Conservation (phyloP, 73 alveolate genomes). For the Loxodes magnus region DNA sequence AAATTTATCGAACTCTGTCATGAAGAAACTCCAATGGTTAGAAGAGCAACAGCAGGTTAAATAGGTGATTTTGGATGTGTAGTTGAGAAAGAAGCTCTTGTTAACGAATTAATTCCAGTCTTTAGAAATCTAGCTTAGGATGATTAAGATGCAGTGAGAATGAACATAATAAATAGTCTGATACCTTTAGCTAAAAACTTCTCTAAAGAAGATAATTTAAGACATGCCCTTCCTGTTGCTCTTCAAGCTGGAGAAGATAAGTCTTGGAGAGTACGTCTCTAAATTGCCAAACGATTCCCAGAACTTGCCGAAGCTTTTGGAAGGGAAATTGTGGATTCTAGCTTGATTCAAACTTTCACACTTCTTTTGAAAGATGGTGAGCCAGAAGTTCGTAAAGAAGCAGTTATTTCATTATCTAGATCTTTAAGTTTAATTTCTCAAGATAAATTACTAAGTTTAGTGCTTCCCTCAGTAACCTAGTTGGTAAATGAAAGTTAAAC, state of each 20-base stretch:
- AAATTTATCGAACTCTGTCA: slow-evolving; percentile 88
- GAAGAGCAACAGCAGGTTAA: slow-evolving; percentile 90
- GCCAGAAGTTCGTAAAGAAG: slow-evolving; percentile 88
- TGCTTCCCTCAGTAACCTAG: slow-evolving; percentile 19
- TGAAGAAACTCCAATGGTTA: slow-evolving; percentile 96
- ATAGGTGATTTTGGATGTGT: slow-evolving; percentile 81
- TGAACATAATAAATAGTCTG: slow-evolving; percentile 70
- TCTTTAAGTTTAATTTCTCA: slow-evolving; percentile 42
- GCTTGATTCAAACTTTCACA: slow-evolving; percentile 75
- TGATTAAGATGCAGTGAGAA: slow-evolving; percentile 93
- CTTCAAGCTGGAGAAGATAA: slow-evolving; percentile 89
- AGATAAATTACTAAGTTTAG: slow-evolving; percentile 44
- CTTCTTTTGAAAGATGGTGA: slow-evolving; percentile 85
- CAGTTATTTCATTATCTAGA: slow-evolving; percentile 54
- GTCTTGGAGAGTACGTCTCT: slow-evolving; percentile 95
- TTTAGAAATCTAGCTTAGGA: slow-evolving; percentile 75
- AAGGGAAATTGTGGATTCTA: slow-evolving; percentile 72
- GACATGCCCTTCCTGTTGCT: slow-evolving; percentile 72
- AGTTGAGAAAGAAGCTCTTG: slow-evolving; percentile 79
- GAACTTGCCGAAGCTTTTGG: slow-evolving; percentile 91
- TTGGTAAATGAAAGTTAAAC: not conserved
- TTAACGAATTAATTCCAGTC: slow-evolving; percentile 74
- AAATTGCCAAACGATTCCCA: slow-evolving; percentile 85
- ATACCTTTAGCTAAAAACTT: slow-evolving; percentile 81
- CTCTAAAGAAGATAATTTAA: slow-evolving; percentile 77